Conservation (phyloP, 371 early-diverging fungal genomes). For the Mucor racemosus region DNA sequence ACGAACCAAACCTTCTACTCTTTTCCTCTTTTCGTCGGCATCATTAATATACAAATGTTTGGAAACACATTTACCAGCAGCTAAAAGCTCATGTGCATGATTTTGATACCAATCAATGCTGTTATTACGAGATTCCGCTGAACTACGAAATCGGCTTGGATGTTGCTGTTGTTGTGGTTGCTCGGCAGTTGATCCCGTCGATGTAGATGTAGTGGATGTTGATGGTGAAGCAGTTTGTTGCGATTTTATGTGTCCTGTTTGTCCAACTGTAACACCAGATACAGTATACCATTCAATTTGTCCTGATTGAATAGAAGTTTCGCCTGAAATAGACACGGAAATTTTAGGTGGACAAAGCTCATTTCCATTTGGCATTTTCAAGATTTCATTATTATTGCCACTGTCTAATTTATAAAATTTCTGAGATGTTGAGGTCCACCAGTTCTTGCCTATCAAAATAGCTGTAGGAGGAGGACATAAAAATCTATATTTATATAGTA, state of each 20-base stretch:
- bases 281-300: conserved; percentile 49
- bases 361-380: conserved; percentile 21
- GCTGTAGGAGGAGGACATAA: conserved; percentile 83
- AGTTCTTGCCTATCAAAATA: conserved; percentile 69
- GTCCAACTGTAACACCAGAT: conserved; percentile 39
- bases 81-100: conserved; percentile 26
- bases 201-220: conserved; percentile 10
- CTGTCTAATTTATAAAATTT: not conserved
- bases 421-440: conserved; percentile 50
- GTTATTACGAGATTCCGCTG: conserved; percentile 20
- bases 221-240: conserved; percentile 11
- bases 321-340: conserved; percentile 42
- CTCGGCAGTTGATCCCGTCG: conserved; percentile 5
- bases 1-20: conserved; percentile 74
- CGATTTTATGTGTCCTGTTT: conserved; percentile 35
- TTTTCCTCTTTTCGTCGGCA: conserved; percentile 83
- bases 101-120: conserved; percentile 35
- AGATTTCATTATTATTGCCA: conserved; percentile 9
- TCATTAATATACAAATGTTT: conserved; percentile 86
- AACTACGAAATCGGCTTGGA: conserved; percentile 12
- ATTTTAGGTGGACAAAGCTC: conserved; percentile 31
- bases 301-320: conserved; percentile 34
- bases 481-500: conserved; percentile 50
- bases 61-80: conserved; percentile 70
- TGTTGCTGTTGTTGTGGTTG: conserved; percentile 3